Percentiles rank a stretch among this genome's conserved stretches.
phyloP scores from a whole-genome alignment of 192 early-diverging fungal species.

The Allomyces macrogynus region DNA sequence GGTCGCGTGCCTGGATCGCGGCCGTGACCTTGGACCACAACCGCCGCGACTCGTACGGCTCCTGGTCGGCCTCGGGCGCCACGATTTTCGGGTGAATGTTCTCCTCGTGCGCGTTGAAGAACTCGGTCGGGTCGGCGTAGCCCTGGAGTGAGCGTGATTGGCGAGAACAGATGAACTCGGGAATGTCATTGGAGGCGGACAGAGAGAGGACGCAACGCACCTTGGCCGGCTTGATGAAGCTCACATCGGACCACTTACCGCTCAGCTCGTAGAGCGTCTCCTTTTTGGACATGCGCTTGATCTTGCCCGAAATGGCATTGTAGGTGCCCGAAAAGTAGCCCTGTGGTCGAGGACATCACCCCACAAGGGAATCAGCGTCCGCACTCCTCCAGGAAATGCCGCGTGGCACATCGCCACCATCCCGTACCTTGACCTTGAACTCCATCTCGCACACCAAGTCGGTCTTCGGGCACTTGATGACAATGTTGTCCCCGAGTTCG shows the following conservation, averaged over 20 bases:
- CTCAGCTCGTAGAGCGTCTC: slow-evolving; percentile 58
- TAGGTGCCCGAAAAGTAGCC: slow-evolving; percentile 54
- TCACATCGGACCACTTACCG: slow-evolving; percentile 72
- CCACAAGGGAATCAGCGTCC: not conserved
- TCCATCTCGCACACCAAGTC: slow-evolving; percentile 67
- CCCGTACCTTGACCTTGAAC: slow-evolving; percentile 66
- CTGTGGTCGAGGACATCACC: slow-evolving; percentile 12
- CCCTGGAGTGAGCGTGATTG: not conserved
- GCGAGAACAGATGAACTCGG: not conserved
- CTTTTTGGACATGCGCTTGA: slow-evolving; percentile 41
- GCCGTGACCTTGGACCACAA: slow-evolving; percentile 57
- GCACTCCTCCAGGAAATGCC: not conserved
- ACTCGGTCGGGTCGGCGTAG: slow-evolving; percentile 5
- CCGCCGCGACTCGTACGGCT: slow-evolving; percentile 60
- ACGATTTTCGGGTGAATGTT: slow-evolving; percentile 52
- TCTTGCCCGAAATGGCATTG: slow-evolving; percentile 62
- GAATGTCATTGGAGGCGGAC: not conserved
- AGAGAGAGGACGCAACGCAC: not conserved
- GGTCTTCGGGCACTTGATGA: slow-evolving; percentile 44
- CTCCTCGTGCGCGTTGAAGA: slow-evolving; percentile 53
- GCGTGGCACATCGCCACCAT: slow-evolving; percentile 2
- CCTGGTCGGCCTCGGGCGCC: slow-evolving; percentile 43
- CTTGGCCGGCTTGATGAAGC: slow-evolving; percentile 28
- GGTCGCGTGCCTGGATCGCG: slow-evolving; percentile 36
- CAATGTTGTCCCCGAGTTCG: slow-evolving; percentile 70